Evolutionary conservation across 1,139 yeast genomes (phyloP), one percentile per base, ranked within the genome.

Genomic region (Blastobotrys malaysiensis): DNA sequence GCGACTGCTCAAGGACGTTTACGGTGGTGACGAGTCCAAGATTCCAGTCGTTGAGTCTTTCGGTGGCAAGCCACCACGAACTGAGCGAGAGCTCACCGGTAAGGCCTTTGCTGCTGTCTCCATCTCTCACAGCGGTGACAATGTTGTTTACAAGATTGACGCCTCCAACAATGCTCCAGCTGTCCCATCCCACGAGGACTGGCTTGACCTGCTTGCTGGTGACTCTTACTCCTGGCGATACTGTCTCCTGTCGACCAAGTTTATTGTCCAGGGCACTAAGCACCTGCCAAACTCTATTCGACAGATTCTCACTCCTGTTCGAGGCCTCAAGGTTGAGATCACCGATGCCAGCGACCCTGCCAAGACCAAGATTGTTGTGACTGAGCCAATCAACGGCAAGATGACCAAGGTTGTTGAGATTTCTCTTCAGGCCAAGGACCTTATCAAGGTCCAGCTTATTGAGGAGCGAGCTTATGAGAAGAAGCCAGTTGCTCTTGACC

Each of bases 11-110:
- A 74, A 78, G 62, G 95, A 88, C 62, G 81, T 77, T 58, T 93
- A 93, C 73, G 72, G 70, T 54, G 84, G 84, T 61, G 91, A 90
- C 65, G 80, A 70, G 56, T 75, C 90, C 27, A 76, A 75, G 64
- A 83, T 95, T 63, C 98, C 99, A 52, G 82, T 78, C 60, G 90
- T 90, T 62, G 98, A 91, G 74, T 89, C 88, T 73, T 88, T 93
- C 65, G 93, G 95, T 65, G 86, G 86, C 60, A 80, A 78, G 62
- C 74, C 77, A 36, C 67, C 70, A 11, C 50, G 53, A 52, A 58
- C 55, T n/a, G 77, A 69, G 57, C 64, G 73, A 19, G 75, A 79
- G 58, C 65, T 65, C 49, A 69, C 67, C 50, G 63, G 62, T 50
- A 52, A 63, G 55, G 69, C 70, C 45, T 57, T 61, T 18, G 63